A percentile compares a stretch with the other conserved stretches of the same genome.
Evolutionary conservation across 345 rosid genomes (phyloP).

Genomic region (Bruguiera parviflora): DNA sequence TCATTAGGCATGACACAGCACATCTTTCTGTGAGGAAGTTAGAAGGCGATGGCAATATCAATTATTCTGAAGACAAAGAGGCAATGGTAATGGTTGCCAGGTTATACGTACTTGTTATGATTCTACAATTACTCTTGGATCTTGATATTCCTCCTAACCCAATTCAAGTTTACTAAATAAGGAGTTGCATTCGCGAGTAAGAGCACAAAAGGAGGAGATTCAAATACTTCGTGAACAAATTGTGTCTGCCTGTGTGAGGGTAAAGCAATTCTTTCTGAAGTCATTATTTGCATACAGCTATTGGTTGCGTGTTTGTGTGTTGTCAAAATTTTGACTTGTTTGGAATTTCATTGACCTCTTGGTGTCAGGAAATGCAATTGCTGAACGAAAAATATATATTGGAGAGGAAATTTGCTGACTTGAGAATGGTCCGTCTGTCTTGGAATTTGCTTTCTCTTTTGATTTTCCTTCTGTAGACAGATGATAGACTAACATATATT

Average conservation of each 20-base stretch:
- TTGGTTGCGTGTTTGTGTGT: neutral
- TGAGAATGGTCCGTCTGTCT: conserved; percentile 68
- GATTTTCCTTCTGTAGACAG: too few relatives aligned
- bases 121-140: conserved; percentile 8
- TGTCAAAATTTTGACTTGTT: neutral
- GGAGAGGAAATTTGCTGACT: conserved; percentile 88
- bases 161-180: conserved; percentile 23
- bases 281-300: conserved; percentile 3
- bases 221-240: conserved; percentile 74
- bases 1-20: conserved; percentile 32
- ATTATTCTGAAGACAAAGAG: conserved; percentile 51
- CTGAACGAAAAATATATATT: conserved; percentile 66
- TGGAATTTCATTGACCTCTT: conserved; percentile 15
- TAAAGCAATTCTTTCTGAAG: conserved; percentile 22
- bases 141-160: conserved; percentile 21
- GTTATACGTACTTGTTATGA: conserved; percentile 2
- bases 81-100: conserved; percentile 50
- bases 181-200: conserved; percentile 60
- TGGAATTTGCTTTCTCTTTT: neutral
- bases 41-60: conserved; percentile 34
- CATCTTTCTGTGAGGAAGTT: conserved; percentile 38
- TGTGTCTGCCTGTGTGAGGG: conserved; percentile 71
- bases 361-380: conserved; percentile 76
- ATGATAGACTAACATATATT: too few relatives aligned
- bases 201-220: conserved; percentile 71